A percentile compares a stretch with the other conserved stretches of the same genome.
Conservation (phyloP, 768 basidiomycete species). For the Lactifluus echinatus region DNA sequence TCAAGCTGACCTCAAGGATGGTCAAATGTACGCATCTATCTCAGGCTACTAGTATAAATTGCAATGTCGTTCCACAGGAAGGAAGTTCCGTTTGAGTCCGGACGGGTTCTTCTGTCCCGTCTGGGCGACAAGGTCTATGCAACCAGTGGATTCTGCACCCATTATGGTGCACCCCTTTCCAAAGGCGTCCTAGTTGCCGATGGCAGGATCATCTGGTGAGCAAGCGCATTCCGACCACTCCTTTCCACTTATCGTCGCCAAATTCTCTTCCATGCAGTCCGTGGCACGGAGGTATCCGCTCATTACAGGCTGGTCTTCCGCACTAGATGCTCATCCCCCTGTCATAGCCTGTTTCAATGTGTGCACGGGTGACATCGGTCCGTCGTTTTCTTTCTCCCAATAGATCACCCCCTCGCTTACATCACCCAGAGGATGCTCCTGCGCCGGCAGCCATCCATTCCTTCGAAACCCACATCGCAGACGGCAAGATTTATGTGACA, state of each 20-base stretch:
- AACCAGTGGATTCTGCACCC: conserved; percentile 81
- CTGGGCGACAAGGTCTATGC: conserved; percentile 69
- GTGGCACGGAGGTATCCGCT: conserved; percentile 71
- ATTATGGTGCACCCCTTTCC: conserved; percentile 82
- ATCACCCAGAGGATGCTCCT: conserved; percentile 65
- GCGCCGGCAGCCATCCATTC: conserved; percentile 73
- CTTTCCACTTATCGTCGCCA: neutral
- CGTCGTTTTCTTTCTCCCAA: conserved; percentile 17
- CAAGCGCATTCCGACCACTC: conserved; percentile 4
- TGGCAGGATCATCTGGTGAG: conserved; percentile 72
- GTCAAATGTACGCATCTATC: conserved; percentile 38
- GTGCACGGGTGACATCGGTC: conserved; percentile 75
- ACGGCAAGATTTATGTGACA: conserved; percentile 73
- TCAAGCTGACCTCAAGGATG: conserved; percentile 41
- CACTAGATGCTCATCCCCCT: neutral
- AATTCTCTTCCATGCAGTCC: conserved; percentile 36
- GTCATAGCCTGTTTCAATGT: conserved; percentile 76
- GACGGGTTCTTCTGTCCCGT: conserved; percentile 70
- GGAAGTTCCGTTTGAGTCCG: conserved; percentile 68
- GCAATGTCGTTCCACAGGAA: conserved; percentile 44
- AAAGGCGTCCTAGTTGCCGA: conserved; percentile 76
- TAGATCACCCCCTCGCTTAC: conserved; percentile 18
- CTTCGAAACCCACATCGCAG: conserved; percentile 56
- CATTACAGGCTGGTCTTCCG: neutral
- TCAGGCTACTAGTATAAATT: neutral